Percentiles rank a stretch among this genome's conserved stretches.
These are phyloP conservation scores for Colletotrichum karsti DNA, from an alignment of 2,329 filamentous ascomycete species.

Conservation along the genomic window DNA sequence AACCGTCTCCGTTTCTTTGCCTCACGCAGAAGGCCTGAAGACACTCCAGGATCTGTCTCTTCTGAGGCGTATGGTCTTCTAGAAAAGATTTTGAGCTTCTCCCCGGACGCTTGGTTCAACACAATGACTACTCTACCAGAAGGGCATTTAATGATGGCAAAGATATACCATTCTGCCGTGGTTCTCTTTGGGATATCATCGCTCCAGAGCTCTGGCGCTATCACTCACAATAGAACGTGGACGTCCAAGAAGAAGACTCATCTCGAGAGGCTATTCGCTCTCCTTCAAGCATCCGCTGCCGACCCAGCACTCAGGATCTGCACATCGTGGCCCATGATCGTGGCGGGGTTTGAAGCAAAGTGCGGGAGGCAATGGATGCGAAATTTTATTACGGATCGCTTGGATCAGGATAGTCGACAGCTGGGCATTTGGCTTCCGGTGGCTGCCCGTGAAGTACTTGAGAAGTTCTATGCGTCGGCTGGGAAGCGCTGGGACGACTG, in stretches of 20 bases:
- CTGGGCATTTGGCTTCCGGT: conserved; percentile 11
- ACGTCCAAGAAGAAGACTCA: conserved; percentile 16
- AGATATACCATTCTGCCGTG: conserved; percentile 39
- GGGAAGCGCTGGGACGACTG: conserved; percentile 7
- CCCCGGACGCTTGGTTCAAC: conserved; percentile 39
- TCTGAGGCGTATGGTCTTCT: not conserved
- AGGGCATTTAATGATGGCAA: conserved; percentile 30
- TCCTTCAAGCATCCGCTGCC: conserved; percentile 28
- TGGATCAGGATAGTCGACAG: not conserved
- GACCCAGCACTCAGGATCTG: not conserved
- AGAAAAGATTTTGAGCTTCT: conserved; percentile 36
- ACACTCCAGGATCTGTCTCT: conserved; percentile 8
- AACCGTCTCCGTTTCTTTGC: conserved; percentile 43
- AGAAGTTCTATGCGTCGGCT: not conserved
- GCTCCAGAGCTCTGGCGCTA: conserved; percentile 40
- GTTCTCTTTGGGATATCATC: conserved; percentile 46
- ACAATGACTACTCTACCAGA: not conserved
- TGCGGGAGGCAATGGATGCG: not conserved
- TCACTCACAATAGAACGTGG: conserved; percentile 31
- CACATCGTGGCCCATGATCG: conserved; percentile 9
- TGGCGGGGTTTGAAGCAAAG: conserved; percentile 16
- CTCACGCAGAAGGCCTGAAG: not conserved
- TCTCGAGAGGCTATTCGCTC: conserved; percentile 24
- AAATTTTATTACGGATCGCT: not conserved
- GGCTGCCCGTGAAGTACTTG: not conserved